These are phyloP conservation scores for Eutypella sp. DNA, from an alignment of 2,329 filamentous ascomycete genomes.

Conservation along the genomic window DNA sequence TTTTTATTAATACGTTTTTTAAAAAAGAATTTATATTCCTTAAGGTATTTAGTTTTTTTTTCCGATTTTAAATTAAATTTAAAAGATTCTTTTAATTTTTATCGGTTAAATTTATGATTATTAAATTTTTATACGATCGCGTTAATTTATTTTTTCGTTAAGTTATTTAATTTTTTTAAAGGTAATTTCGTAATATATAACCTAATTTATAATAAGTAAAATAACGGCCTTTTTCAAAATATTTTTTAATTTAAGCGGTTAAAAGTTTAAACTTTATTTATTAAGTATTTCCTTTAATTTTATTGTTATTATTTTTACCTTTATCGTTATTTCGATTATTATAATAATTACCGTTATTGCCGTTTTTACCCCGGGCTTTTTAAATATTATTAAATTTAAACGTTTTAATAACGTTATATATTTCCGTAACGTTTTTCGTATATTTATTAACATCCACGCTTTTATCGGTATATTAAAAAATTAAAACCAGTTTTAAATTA, in stretches of 20 bases:
- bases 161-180: not conserved
- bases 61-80: constrained; percentile 1
- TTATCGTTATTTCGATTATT: not conserved
- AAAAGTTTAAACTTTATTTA: too few species aligned
- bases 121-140: not conserved
- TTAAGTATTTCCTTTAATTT: not conserved
- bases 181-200: not conserved
- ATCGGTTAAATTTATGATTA: not conserved
- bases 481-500: not conserved
- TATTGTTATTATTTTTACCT: not conserved
- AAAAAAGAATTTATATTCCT: not conserved
- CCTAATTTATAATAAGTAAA: not conserved
- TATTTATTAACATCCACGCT: not conserved
- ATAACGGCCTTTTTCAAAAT: not conserved
- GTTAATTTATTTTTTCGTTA: not conserved
- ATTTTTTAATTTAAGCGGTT: not conserved
- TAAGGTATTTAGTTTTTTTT: not conserved
- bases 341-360: not conserved
- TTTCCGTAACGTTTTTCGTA: not conserved
- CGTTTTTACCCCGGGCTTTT: too few species aligned
- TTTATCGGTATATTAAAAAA: not conserved
- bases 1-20: not conserved
- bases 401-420: not conserved
- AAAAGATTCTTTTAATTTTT: not conserved
- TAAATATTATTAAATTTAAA: not conserved